Conservation (phyloP, 1,284 basidiomycete genomes). For the Abortiporus biennis region DNA sequence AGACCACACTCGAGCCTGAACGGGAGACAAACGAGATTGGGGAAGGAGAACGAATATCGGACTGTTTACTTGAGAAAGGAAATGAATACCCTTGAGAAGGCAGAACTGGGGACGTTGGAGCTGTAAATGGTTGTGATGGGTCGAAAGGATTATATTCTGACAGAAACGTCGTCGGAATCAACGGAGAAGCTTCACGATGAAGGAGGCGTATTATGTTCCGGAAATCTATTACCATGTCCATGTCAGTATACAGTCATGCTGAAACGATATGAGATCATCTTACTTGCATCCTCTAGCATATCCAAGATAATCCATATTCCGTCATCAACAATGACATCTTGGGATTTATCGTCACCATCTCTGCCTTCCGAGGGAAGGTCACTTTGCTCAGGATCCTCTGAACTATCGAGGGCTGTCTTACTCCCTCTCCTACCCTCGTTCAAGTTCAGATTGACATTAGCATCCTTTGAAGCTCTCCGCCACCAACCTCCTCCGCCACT, state of each 20-base stretch:
- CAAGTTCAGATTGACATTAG: conserved; percentile 7
- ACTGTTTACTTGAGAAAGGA: too few relatives aligned
- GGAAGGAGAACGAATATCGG: conserved; percentile 13
- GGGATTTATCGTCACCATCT: too few relatives aligned
- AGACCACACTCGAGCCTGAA: not conserved
- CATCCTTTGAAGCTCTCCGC: conserved; percentile 20
- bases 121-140: not conserved
- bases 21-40: conserved; percentile 8
- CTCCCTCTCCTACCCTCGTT: conserved; percentile 10
- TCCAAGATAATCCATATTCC: conserved; percentile 56
- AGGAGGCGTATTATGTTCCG: conserved; percentile 53
- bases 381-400: conserved; percentile 1
- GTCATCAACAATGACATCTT: conserved; percentile 9
- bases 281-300: not conserved
- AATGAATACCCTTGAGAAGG: too few relatives aligned
- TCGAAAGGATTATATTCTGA: conserved; percentile 11
- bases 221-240: conserved; percentile 32
- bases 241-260: conserved; percentile 6
- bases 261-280: conserved; percentile 2
- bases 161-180: conserved; percentile 9
- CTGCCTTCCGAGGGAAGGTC: not conserved
- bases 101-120: too few relatives aligned
- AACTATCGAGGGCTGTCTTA: too few relatives aligned
- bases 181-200: conserved; percentile 42
- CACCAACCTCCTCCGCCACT: conserved; percentile 17